Percentiles rank a stretch among this genome's conserved stretches.
phyloP scores from a whole-genome alignment of 2,329 filamentous ascomycete species.

The Apiospora rasikravindrae region DNA sequence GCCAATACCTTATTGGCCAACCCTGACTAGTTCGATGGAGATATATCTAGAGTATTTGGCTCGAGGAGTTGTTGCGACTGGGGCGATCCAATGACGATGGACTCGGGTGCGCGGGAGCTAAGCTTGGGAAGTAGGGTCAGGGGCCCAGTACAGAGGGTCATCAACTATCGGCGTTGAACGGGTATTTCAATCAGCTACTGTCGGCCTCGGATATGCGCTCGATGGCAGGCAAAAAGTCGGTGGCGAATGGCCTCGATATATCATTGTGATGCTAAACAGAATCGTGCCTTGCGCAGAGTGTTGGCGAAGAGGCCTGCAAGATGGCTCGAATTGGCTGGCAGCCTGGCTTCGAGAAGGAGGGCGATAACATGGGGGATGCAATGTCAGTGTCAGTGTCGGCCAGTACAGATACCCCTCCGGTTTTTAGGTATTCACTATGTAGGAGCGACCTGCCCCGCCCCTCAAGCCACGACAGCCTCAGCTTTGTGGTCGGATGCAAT shows the following conservation, averaged over 20 bases:
- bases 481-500: background rate
- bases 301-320: background rate
- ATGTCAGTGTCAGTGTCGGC: background rate
- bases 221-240: constrained; percentile 4
- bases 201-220: constrained; percentile 12
- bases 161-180: background rate
- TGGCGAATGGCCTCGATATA: constrained; percentile 6
- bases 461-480: constrained; percentile 6
- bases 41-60: background rate
- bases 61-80: background rate
- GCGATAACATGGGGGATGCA: constrained; percentile 3
- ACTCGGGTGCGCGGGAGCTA: background rate
- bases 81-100: background rate
- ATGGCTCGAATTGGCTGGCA: background rate
- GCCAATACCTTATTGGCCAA: background rate
- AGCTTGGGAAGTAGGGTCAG: background rate
- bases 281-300: background rate
- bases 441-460: background rate
- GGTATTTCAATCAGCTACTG: background rate
- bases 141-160: background rate
- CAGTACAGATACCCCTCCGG: background rate
- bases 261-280: constrained; percentile 7
- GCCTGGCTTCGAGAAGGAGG: constrained; percentile 7
- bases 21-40: background rate
- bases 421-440: constrained; percentile 10